These are phyloP conservation scores for Macadamia tetraphylla DNA, from an alignment of 164 flowering plant species.

Conservation along the genomic window DNA sequence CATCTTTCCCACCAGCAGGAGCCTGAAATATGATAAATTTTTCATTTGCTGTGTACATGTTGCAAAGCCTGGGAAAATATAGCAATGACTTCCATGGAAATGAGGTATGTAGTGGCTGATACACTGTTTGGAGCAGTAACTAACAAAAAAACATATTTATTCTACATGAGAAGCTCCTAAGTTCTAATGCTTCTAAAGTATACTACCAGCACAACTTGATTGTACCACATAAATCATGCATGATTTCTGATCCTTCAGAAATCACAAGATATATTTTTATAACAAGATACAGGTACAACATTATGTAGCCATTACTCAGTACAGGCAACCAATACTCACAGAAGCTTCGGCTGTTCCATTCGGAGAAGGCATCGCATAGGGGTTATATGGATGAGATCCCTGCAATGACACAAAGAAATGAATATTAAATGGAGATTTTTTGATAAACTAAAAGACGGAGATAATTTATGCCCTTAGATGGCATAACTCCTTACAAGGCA, in stretches of 20 bases:
- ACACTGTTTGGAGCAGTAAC: neutral
- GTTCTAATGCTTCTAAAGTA: neutral
- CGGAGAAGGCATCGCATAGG: conserved; percentile 28
- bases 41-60: neutral
- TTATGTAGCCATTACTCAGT: conserved; percentile 1
- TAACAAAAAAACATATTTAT: neutral
- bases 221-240: neutral
- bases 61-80: neutral
- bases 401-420: conserved; percentile 12
- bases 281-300: neutral
- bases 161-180: neutral
- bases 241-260: neutral
- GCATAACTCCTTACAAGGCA: neutral
- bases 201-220: neutral
- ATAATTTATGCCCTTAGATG: neutral
- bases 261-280: neutral
- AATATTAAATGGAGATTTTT: neutral
- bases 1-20: conserved; percentile 16
- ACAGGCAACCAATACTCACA: conserved; percentile 19
- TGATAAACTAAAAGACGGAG: neutral
- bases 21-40: conserved; percentile 14
- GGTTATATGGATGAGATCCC: conserved; percentile 34
- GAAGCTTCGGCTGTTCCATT: conserved; percentile 25
- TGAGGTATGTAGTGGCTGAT: neutral
- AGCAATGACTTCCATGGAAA: neutral